phyloP scores from a whole-genome alignment of 345 rosid genomes.

The Eucalyptus cloeziana region DNA sequence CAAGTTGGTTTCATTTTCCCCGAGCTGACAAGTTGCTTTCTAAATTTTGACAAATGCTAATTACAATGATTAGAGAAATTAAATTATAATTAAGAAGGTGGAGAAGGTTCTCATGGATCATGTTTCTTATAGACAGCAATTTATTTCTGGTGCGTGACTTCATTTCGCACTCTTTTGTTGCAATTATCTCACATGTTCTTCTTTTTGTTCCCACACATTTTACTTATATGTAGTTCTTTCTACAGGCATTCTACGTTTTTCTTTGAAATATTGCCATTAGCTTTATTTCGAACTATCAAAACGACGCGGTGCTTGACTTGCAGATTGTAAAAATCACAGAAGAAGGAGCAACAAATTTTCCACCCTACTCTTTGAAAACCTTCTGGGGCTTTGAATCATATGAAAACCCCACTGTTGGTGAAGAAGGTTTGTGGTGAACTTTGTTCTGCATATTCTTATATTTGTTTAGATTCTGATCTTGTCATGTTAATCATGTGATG shows the following conservation, averaged over 20 bases:
- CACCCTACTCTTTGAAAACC: constrained; percentile 81
- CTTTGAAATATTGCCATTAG: neutral
- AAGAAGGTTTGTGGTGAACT: constrained; percentile 81
- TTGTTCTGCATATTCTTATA: neutral
- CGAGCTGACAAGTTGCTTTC: neutral
- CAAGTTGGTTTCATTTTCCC: neutral
- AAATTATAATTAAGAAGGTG: neutral
- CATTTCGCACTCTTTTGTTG: neutral
- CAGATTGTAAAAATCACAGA: constrained; percentile 91
- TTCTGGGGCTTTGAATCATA: constrained; percentile 79
- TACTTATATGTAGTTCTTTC: neutral
- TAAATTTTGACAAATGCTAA: neutral
- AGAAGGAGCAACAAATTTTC: constrained; percentile 72
- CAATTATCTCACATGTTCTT: neutral
- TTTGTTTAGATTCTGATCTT: neutral
- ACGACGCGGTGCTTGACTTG: neutral
- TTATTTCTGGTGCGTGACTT: neutral
- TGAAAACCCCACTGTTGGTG: constrained; percentile 70
- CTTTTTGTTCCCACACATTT: neutral
- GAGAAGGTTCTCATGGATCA: neutral
- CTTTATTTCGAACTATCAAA: neutral
- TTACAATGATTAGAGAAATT: neutral
- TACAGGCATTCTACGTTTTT: neutral
- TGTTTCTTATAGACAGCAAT: neutral
- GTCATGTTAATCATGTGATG: neutral